phyloP scores from a whole-genome alignment of 179 eudicot species.

The Carnegiea gigantea region DNA sequence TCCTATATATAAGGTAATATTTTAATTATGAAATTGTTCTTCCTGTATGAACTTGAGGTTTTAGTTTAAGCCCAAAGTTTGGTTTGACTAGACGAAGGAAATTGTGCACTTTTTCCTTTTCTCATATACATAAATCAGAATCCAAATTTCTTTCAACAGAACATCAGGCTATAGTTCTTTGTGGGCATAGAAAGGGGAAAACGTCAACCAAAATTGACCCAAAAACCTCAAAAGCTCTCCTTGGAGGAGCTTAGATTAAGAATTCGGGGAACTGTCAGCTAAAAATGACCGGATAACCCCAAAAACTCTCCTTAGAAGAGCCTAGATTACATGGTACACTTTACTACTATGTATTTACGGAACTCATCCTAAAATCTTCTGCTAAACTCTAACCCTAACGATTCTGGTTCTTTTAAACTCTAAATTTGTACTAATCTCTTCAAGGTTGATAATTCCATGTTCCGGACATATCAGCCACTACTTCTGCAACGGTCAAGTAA shows the following conservation, averaged over 20 bases:
- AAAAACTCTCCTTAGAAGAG: conserved; percentile 23
- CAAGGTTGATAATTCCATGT: conserved; percentile 61
- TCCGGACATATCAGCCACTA: conserved; percentile 66
- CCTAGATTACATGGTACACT: not conserved
- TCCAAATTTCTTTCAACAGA: no score
- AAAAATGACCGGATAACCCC: conserved; percentile 2
- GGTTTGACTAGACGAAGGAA: no score
- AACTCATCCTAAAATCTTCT: not conserved
- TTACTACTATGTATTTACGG: conserved; percentile 2
- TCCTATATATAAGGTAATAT: no score
- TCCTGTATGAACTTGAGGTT: not conserved
- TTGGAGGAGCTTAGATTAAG: no score
- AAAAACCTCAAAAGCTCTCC: not conserved
- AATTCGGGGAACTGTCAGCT: not conserved
- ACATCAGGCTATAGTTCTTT: no score
- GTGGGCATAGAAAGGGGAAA: not conserved
- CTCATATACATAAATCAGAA: no score
- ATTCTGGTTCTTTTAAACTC: conserved; percentile 8
- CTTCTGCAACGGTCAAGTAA: conserved; percentile 79
- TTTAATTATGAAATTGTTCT: not conserved
- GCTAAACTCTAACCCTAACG: conserved; percentile 20
- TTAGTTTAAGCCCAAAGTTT: no score
- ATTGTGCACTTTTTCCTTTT: no score
- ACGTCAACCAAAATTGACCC: conserved; percentile 5
- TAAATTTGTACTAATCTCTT: conserved; percentile 14